Conservation (phyloP, 768 basidiomycete genomes). For the Lactarius evosmus region DNA sequence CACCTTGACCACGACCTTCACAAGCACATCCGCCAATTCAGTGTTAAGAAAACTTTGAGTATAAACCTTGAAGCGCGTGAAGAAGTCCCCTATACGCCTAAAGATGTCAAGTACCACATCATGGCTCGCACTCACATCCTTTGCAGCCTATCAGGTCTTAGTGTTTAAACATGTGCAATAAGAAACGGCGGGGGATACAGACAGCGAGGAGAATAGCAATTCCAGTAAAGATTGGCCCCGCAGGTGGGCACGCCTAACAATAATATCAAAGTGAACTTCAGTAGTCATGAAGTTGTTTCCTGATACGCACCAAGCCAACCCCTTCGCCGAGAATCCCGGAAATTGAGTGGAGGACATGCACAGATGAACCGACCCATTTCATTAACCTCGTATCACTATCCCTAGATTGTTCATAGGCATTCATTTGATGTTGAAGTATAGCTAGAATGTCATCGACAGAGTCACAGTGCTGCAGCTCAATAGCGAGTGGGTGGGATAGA, state of each 20-base stretch:
- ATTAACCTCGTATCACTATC: too few relatives aligned
- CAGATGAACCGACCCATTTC: too few relatives aligned
- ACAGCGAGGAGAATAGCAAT: constrained; percentile 2
- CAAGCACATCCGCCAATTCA: not conserved
- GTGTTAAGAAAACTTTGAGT: not conserved
- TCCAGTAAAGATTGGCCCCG: not conserved
- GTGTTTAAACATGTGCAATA: not conserved
- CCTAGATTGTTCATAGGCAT: too few relatives aligned
- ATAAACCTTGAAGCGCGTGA: constrained; percentile 1
- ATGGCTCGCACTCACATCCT: too few relatives aligned
- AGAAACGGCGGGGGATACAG: not conserved
- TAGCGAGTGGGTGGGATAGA: too few relatives aligned
- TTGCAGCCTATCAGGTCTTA: not conserved
- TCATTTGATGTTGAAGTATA: too few relatives aligned
- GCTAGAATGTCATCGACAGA: too few relatives aligned
- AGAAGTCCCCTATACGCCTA: not conserved
- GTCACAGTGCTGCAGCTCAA: too few relatives aligned
- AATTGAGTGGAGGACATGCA: too few relatives aligned
- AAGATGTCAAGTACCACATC: too few relatives aligned
- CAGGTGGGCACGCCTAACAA: constrained; percentile 2
- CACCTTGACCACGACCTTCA: not conserved
- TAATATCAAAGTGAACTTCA: not conserved
- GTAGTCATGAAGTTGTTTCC: too few relatives aligned
- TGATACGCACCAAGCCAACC: not conserved
- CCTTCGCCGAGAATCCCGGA: too few relatives aligned